These are phyloP conservation scores for Rosa rugosa DNA, from an alignment of 306 rosid genomes.

Conservation along the genomic window DNA sequence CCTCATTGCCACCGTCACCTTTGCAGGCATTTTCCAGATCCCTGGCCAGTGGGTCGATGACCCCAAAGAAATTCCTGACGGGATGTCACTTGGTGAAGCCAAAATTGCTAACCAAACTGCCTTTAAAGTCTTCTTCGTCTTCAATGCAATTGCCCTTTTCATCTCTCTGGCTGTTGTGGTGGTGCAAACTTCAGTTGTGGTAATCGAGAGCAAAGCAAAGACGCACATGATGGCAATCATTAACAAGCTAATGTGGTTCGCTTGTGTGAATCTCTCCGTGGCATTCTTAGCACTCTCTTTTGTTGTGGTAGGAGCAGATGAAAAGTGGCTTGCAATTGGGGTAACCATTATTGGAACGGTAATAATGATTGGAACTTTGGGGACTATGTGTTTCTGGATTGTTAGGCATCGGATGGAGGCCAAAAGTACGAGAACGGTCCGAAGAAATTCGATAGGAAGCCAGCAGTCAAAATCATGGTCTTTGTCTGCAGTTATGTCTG, in stretches of 20 bases:
- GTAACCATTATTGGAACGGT: conserved; percentile 83
- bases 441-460: conserved; percentile 70
- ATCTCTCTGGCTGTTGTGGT: conserved; percentile 94
- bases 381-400: conserved; percentile 91
- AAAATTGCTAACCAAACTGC: conserved; percentile 63
- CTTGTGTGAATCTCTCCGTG: conserved; percentile 79
- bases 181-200: conserved; percentile 94
- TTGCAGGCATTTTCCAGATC: conserved; percentile 90
- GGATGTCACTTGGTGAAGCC: conserved; percentile 80
- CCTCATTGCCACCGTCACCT: conserved; percentile 93
- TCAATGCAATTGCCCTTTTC: conserved; percentile 87
- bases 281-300: conserved; percentile 88
- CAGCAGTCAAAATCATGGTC: conserved; percentile 56
- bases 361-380: conserved; percentile 88
- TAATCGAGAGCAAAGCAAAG: conserved; percentile 95
- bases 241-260: conserved; percentile 98
- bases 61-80: conserved; percentile 45
- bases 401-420: conserved; percentile 80
- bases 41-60: conserved; percentile 89
- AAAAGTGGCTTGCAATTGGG: conserved; percentile 79
- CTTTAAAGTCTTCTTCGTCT: conserved; percentile 71
- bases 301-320: conserved; percentile 74
- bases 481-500: conserved; percentile 59
- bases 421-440: conserved; percentile 58
- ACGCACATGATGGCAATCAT: conserved; percentile 97